Conservation (phyloP, 2,329 filamentous ascomycete species). For the Scedosporium boydii region DNA sequence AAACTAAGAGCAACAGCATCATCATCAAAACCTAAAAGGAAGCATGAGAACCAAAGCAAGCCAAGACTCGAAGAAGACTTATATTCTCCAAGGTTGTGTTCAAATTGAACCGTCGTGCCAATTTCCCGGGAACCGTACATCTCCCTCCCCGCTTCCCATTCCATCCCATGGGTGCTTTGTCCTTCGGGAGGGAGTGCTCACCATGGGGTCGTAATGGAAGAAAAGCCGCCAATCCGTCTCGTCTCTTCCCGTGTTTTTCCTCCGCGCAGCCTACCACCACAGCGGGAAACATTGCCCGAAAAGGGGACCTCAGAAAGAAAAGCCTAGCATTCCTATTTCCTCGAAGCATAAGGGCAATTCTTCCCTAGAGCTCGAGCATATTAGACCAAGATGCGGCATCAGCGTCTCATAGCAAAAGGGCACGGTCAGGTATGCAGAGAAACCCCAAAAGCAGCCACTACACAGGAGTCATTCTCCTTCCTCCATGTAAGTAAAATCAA, state of each 20-base stretch:
- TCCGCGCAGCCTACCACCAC: neutral
- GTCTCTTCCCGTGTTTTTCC: neutral
- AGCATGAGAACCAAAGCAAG: no score
- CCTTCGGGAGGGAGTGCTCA: neutral
- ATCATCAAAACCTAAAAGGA: no score
- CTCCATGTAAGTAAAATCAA: no score
- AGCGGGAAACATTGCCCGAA: neutral
- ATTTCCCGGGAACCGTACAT: neutral
- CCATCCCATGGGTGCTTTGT: neutral
- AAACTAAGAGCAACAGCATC: neutral
- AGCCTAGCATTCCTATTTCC: neutral
- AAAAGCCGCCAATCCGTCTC: neutral
- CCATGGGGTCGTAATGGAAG: neutral
- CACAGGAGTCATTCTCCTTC: no score
- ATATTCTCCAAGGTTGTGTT: neutral
- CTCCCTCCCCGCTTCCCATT: neutral
- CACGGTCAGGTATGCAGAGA: no score
- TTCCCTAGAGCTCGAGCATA: no score
- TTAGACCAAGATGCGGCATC: no score
- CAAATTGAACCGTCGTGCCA: neutral
- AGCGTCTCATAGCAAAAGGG: no score
- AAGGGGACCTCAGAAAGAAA: neutral
- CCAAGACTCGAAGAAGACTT: neutral
- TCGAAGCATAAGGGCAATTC: no score
- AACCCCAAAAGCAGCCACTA: no score